phyloP scores from a whole-genome alignment of 306 rosid genomes.

The Astragalus glycyphyllos region DNA sequence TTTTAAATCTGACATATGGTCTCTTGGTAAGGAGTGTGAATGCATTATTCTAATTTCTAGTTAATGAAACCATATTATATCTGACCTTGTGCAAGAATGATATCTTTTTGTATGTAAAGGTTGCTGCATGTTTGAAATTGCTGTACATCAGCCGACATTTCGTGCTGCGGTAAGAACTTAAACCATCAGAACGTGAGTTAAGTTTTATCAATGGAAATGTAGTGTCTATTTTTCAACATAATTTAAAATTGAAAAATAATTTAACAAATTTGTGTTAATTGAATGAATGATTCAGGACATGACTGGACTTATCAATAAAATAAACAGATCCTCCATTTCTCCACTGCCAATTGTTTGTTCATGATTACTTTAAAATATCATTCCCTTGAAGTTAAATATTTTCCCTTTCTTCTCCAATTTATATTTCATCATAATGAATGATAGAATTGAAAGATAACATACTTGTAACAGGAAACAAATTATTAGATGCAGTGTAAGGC shows the following conservation, averaged over 20 bases:
- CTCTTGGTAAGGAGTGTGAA: constrained; percentile 73
- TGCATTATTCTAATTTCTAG: constrained; percentile 36
- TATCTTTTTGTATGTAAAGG: too few relatives aligned
- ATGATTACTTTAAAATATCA: constrained; percentile 70
- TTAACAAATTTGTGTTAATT: constrained; percentile 15
- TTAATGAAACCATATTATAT: constrained; percentile 34
- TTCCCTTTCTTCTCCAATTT: too few relatives aligned
- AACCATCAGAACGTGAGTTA: too few relatives aligned
- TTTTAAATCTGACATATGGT: constrained; percentile 96
- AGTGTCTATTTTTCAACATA: constrained; percentile 23
- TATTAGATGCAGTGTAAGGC: too few relatives aligned
- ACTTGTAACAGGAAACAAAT: constrained; percentile 68
- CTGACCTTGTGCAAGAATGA: constrained; percentile 41
- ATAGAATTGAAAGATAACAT: constrained; percentile 38
- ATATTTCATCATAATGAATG: constrained; percentile 24
- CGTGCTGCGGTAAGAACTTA: constrained; percentile 81
- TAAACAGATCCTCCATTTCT: constrained; percentile 84
- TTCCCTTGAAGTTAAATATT: too few relatives aligned
- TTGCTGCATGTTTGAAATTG: constrained; percentile 96
- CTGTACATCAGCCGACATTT: constrained; percentile 90
- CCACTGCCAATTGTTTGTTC: constrained; percentile 94
- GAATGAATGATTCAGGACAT: constrained; percentile 75
- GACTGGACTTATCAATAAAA: too few relatives aligned
- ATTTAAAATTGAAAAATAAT: constrained; percentile 11
- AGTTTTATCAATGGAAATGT: too few relatives aligned